Conservation (phyloP, 2,329 filamentous ascomycete genomes). For the Talaromyces sp. region DNA sequence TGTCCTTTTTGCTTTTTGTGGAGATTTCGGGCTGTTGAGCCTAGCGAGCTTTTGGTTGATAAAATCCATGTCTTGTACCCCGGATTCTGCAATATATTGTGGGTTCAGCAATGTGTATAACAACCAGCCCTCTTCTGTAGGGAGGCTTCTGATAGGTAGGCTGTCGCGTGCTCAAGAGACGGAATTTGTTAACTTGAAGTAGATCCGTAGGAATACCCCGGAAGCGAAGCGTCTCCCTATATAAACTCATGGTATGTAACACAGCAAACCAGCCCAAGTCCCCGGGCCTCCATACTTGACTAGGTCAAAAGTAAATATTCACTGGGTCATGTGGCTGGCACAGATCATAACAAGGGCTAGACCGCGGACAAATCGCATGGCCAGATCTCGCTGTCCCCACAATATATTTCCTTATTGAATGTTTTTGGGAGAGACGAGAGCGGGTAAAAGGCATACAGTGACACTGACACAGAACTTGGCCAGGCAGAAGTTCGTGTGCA, state of each 20-base stretch:
- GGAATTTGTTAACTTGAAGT: not conserved
- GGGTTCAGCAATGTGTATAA: not conserved
- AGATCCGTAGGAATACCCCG: not conserved
- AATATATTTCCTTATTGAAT: not conserved
- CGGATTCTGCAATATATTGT: not conserved
- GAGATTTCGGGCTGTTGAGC: not conserved
- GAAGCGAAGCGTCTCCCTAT: not conserved
- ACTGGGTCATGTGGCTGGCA: slow-evolving; percentile 10
- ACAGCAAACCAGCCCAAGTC: not conserved
- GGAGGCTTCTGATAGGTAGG: not conserved
- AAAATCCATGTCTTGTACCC: slow-evolving; percentile 11
- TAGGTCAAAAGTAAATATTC: slow-evolving; percentile 2
- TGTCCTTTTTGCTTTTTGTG: not conserved
- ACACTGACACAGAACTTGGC: not conserved
- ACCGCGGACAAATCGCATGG: not conserved
- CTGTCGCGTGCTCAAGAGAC: slow-evolving; percentile 1
- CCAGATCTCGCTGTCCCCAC: not conserved
- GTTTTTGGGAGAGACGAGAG: not conserved
- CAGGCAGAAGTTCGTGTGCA: not conserved
- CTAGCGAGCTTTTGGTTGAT: slow-evolving; percentile 15
- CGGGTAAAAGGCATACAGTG: not conserved
- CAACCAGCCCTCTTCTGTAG: not conserved
- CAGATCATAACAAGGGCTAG: slow-evolving; percentile 6
- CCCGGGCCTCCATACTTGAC: slow-evolving; percentile 1
- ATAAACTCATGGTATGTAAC: not conserved